Evolutionary conservation across 2,329 filamentous ascomycete genomes (phyloP).

Genomic region (Penicillium oxalicum): DNA sequence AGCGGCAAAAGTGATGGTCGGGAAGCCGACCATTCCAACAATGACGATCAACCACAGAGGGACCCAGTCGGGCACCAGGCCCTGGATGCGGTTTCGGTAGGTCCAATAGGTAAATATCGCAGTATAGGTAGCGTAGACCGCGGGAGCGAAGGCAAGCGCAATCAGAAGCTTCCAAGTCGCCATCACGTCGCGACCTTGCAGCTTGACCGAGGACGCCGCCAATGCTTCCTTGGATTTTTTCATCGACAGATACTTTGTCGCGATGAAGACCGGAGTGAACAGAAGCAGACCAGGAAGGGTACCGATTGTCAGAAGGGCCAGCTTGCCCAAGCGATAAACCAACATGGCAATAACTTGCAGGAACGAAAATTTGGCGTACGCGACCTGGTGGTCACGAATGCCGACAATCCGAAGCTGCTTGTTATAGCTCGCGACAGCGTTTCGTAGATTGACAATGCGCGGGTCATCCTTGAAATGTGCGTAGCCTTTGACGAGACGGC

Average conservation of each 20-base stretch:
- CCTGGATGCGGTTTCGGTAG: constrained; percentile 73
- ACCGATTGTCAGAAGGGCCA: constrained; percentile 68
- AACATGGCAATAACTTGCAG: constrained; percentile 69
- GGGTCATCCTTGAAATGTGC: constrained; percentile 87
- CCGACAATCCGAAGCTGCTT: constrained; percentile 76
- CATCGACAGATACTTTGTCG: constrained; percentile 73
- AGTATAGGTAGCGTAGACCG: constrained; percentile 77
- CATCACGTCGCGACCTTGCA: constrained; percentile 82
- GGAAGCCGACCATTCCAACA: constrained; percentile 73
- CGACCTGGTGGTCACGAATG: constrained; percentile 88
- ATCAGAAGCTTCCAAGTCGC: constrained; percentile 91
- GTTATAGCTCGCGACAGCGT: constrained; percentile 79
- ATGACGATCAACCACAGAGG: constrained; percentile 72
- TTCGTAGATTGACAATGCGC: constrained; percentile 68
- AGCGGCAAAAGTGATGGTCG: constrained; percentile 83
- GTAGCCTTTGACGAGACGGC: constrained; percentile 84
- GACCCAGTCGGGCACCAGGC: constrained; percentile 72
- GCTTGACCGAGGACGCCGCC: constrained; percentile 80
- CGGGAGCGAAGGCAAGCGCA: constrained; percentile 74
- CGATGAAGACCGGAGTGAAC: constrained; percentile 82
- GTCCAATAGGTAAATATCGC: constrained; percentile 68
- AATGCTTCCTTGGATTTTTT: constrained; percentile 78
- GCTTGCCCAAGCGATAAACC: constrained; percentile 72
- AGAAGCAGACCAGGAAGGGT: constrained; percentile 81
- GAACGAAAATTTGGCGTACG: constrained; percentile 79